Evolutionary conservation across 176 grass and related monocot species (phyloP).

Genomic region (Oryza rufipogon): DNA sequence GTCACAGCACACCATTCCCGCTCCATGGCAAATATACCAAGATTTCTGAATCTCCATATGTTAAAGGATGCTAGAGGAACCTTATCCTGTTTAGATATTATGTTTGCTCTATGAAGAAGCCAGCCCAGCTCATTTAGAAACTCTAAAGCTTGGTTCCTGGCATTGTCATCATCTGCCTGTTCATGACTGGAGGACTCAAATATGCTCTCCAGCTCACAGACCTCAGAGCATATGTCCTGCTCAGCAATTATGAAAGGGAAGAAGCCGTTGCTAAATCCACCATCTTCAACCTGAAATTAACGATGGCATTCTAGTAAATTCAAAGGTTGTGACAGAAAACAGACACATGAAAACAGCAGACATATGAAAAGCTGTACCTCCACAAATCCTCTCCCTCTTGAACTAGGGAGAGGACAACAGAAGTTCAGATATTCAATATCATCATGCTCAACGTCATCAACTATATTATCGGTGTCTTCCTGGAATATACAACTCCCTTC

Average conservation of each 20-base stretch:
- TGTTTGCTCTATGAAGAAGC: constrained; percentile 79
- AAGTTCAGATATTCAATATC: constrained; percentile 66
- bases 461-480: constrained; percentile 56
- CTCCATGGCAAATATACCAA: constrained; percentile 77
- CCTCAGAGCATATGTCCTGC: constrained; percentile 86
- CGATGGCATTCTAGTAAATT: constrained; percentile 19
- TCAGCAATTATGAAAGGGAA: constrained; percentile 98
- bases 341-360: constrained; percentile 10
- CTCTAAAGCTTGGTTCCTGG: constrained; percentile 78
- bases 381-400: constrained; percentile 95
- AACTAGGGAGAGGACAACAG: constrained; percentile 66
- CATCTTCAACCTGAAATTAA: constrained; percentile 78
- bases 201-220: constrained; percentile 76
- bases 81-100: constrained; percentile 42
- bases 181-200: constrained; percentile 50
- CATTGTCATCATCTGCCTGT: constrained; percentile 40
- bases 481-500: constrained; percentile 77
- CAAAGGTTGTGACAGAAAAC: constrained; percentile 13
- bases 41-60: constrained; percentile 68
- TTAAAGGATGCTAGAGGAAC: constrained; percentile 42
- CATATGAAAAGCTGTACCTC: constrained; percentile 58
- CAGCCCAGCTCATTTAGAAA: constrained; percentile 95
- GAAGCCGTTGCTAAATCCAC: constrained; percentile 83
- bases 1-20: constrained; percentile 86
- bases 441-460: constrained; percentile 42